Evolutionary conservation across 1,139 yeast genomes (phyloP).

Genomic region (Protomyces pachydermus): DNA sequence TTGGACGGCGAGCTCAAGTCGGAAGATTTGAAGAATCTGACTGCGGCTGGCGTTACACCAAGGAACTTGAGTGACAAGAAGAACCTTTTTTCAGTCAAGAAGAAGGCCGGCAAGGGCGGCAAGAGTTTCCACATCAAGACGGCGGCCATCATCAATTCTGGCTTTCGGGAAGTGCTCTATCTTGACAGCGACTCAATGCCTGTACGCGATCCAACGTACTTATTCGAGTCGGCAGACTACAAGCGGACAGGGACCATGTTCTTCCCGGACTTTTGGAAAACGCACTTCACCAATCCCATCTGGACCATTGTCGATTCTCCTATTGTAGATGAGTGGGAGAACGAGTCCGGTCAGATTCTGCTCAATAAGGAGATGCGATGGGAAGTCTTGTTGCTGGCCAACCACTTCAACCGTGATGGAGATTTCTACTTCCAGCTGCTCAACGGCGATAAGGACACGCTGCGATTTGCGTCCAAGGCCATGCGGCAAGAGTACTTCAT

Average conservation of each 20-base stretch:
- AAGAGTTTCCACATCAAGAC: slow-evolving; percentile 27
- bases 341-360: slow-evolving; percentile 24
- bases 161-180: slow-evolving; percentile 23
- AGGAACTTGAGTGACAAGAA: slow-evolving; percentile 4
- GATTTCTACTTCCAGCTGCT: slow-evolving; percentile 26
- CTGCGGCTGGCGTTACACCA: slow-evolving; percentile 3
- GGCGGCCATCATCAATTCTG: slow-evolving; percentile 25
- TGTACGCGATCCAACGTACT: slow-evolving; percentile 23
- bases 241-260: slow-evolving; percentile 26
- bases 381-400: slow-evolving; percentile 23
- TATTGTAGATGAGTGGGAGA: slow-evolving; percentile 26
- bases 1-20: slow-evolving; percentile 15
- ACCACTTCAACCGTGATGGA: slow-evolving; percentile 23
- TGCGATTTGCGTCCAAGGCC: slow-evolving; percentile 25
- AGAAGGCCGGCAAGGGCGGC: slow-evolving; percentile 26
- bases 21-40: slow-evolving; percentile 17
- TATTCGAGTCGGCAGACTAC: slow-evolving; percentile 20
- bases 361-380: slow-evolving; percentile 16
- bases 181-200: slow-evolving; percentile 27
- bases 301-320: slow-evolving; percentile 23
- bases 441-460: slow-evolving; percentile 26
- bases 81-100: slow-evolving; percentile 24
- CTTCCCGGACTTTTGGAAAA: slow-evolving; percentile 27
- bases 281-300: slow-evolving; percentile 23
- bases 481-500: slow-evolving; percentile 22